Base-by-base conservation (phyloP, 2,329 filamentous ascomycete genomes). In the Fusarium circinatum region DNA sequence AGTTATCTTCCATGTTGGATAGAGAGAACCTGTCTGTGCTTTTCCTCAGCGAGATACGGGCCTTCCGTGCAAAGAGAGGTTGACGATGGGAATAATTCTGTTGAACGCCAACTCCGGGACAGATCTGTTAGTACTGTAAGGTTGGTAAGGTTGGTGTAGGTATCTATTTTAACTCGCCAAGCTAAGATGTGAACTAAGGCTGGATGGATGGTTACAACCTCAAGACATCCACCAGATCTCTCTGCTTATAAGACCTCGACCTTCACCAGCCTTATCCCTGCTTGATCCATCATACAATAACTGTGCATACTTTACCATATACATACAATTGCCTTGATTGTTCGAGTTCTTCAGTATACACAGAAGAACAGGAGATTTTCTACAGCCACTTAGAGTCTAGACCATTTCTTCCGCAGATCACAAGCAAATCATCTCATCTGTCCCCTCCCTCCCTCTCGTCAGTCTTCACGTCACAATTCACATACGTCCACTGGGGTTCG, bases 321-420 rank as follows among this genome's bases (percentile, higher is more conserved):
- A 36, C 15, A 38, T 13, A 17, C 48, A 52, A 55, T 20, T 61
- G 28, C 45, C 28, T 66, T 36, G 17, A 47, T 39, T 44, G 22
- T 18, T 28, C 34, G 1, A 28, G 28, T 52, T 63, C 17, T 45
- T 62, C 47, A 24, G 42, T 52, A 30, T 28, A 26, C 56, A 56
- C 39, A 32, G 32, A 36, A 51, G 20, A 59, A 38, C 49, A 56
- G 45, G n/a, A 48, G 26, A 62, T 38, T 36, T 60, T 42, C 62
- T 34, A 58, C 59, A 66, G 72, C 64, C 72, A 75, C 72, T 65
- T 60, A 73, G 60, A 73, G 72, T 59, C 72, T 64, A 75, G 72
- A 75, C 61, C 57, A 48, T 63, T 57, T 70, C 32, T 42, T 56
- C 45, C 18, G 62, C 63, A 72, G 42, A 48, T 65, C 58, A 55